These are phyloP conservation scores for Parasarocladium wereldwijsianum DNA, from an alignment of 2,329 filamentous ascomycete species.

Conservation along the genomic window DNA sequence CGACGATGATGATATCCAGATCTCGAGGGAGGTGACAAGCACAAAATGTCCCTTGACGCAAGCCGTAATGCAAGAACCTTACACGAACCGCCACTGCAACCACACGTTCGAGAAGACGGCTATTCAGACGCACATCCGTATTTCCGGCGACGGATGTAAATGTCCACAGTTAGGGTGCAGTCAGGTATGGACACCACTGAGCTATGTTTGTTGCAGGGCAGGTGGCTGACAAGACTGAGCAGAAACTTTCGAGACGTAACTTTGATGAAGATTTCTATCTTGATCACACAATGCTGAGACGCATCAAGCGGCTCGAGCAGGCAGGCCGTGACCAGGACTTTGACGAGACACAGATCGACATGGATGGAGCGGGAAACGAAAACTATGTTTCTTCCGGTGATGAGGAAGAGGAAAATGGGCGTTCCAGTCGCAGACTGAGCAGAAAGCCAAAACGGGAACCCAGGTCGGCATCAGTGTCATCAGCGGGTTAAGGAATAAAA, in stretches of 20 bases:
- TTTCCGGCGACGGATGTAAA: slow-evolving; percentile 22
- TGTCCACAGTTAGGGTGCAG: slow-evolving; percentile 55
- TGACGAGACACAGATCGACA: no score
- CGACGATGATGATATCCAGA: slow-evolving; percentile 53
- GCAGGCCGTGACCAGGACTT: no score
- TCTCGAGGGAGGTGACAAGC: slow-evolving; percentile 47
- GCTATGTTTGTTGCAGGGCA: not conserved
- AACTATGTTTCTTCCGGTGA: no score
- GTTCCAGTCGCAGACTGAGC: no score
- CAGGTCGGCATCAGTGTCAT: no score
- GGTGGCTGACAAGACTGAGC: slow-evolving; percentile 3
- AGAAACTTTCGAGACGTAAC: slow-evolving; percentile 29
- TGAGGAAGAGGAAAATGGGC: no score
- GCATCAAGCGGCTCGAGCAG: slow-evolving; percentile 45
- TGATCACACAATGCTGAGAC: slow-evolving; percentile 41
- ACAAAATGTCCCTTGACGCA: slow-evolving; percentile 58
- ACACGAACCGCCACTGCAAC: slow-evolving; percentile 50
- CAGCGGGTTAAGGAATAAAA: no score
- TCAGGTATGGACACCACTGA: slow-evolving; percentile 24
- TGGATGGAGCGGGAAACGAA: no score
- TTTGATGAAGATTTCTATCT: slow-evolving; percentile 35
- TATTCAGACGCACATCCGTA: slow-evolving; percentile 41
- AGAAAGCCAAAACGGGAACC: no score
- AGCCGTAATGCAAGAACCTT: slow-evolving; percentile 47
- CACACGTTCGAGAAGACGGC: slow-evolving; percentile 57